These are phyloP conservation scores for Galium porrigens DNA, from an alignment of 305 asterid genomes.

Conservation along the genomic window DNA sequence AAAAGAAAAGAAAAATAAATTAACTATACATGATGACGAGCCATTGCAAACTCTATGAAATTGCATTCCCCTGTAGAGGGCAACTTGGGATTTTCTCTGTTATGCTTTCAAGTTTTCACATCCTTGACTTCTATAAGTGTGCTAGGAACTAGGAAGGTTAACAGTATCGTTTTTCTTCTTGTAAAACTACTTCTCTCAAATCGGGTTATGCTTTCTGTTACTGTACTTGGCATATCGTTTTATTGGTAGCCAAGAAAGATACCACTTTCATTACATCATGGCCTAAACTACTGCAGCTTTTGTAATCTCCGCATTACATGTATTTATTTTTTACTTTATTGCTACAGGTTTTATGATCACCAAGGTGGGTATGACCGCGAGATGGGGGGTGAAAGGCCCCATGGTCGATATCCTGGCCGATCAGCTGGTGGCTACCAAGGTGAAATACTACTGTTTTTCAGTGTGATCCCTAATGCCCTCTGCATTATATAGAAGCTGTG, in stretches of 20 bases:
- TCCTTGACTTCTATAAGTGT: neutral
- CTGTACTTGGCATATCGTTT: neutral
- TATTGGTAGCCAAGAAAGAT: neutral
- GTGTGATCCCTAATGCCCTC: neutral
- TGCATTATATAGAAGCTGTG: neutral
- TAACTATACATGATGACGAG: neutral
- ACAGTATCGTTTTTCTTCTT: no score
- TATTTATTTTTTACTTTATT: constrained; percentile 6
- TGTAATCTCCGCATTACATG: neutral
- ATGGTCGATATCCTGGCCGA: constrained; percentile 68
- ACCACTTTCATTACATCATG: neutral
- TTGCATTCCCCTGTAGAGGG: neutral
- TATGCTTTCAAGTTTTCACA: neutral
- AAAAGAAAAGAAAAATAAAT: no score
- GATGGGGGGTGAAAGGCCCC: constrained; percentile 74
- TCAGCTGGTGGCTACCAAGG: constrained; percentile 67
- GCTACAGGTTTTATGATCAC: constrained; percentile 54
- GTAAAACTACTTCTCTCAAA: no score
- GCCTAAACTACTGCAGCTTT: neutral
- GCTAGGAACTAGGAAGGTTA: neutral
- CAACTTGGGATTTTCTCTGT: neutral
- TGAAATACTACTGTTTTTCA: constrained; percentile 15
- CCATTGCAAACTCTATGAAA: neutral
- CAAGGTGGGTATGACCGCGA: constrained; percentile 86
- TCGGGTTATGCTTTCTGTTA: neutral